Conservation (phyloP, 2,329 filamentous ascomycete species). For the Penicillium sp. region DNA sequence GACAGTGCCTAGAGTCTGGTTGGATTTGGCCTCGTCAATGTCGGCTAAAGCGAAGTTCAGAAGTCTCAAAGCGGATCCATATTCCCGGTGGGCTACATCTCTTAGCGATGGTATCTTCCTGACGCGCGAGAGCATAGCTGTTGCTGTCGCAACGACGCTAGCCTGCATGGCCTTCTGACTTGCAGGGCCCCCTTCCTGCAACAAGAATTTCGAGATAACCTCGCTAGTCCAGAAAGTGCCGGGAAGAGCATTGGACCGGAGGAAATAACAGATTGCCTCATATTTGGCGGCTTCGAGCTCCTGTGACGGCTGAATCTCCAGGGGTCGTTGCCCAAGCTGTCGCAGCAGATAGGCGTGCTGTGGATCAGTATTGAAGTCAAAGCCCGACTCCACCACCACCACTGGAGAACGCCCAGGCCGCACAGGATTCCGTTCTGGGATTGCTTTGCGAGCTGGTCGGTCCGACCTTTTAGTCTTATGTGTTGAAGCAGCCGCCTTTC, state of each 20-base stretch:
- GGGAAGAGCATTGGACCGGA: constrained; percentile 35
- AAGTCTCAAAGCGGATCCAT: constrained; percentile 52
- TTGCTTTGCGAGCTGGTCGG: constrained; percentile 25
- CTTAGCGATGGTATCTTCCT: constrained; percentile 48
- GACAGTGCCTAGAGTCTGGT: constrained; percentile 51
- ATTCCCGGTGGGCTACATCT: constrained; percentile 50
- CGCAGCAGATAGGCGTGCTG: constrained; percentile 16
- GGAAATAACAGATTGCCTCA: constrained; percentile 38
- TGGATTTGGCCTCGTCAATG: constrained; percentile 34
- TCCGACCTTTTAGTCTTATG: constrained; percentile 11
- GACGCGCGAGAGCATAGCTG: constrained; percentile 57
- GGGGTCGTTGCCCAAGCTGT: constrained; percentile 15
- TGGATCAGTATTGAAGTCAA: constrained; percentile 23
- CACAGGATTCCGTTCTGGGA: constrained; percentile 24
- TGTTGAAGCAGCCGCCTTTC: constrained; percentile 48
- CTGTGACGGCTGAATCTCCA: constrained; percentile 26
- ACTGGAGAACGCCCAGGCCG: constrained; percentile 3
- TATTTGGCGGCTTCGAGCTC: constrained; percentile 24
- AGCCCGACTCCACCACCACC: constrained; percentile 10
- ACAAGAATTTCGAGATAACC: constrained; percentile 23
- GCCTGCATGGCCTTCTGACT: constrained; percentile 39
- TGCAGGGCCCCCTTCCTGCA: constrained; percentile 17
- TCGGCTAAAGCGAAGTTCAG: constrained; percentile 35
- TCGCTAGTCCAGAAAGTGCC: constrained; percentile 27
- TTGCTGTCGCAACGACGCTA: constrained; percentile 56